Evolutionary conservation across 2,329 filamentous ascomycete species (phyloP).

Genomic region (Plectosphaerella plurivora): DNA sequence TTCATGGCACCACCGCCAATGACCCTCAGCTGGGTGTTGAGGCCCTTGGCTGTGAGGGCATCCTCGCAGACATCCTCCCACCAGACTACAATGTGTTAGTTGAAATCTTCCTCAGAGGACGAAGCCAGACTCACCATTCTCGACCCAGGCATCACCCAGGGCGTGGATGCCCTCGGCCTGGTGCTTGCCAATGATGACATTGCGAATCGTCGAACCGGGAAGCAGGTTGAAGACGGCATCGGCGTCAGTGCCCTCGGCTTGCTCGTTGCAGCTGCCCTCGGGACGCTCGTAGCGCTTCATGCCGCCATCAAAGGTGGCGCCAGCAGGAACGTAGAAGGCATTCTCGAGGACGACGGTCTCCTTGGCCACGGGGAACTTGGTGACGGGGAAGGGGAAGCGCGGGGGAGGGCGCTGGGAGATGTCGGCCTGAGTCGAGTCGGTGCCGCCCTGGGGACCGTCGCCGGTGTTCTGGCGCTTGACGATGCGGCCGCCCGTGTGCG

Average conservation of each 20-base stretch:
- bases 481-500: conserved; percentile 6
- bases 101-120: not conserved
- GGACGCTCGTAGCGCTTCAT: conserved; percentile 33
- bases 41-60: conserved; percentile 20
- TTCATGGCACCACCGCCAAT: conserved; percentile 21
- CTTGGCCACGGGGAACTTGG: conserved; percentile 21
- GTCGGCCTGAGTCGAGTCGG: conserved; percentile 19
- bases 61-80: conserved; percentile 25
- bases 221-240: conserved; percentile 34
- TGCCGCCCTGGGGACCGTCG: conserved; percentile 15
- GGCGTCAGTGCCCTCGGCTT: conserved; percentile 34
- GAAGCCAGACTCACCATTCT: conserved; percentile 15
- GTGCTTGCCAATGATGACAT: conserved; percentile 33
- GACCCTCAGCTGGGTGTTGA: conserved; percentile 21
- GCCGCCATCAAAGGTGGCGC: conserved; percentile 26
- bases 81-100: conserved; percentile 15
- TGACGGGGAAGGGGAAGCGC: conserved; percentile 22
- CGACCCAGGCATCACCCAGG: conserved; percentile 22
- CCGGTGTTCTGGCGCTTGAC: conserved; percentile 16
- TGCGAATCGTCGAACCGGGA: conserved; percentile 28
- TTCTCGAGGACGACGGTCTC: conserved; percentile 19
- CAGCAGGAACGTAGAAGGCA: conserved; percentile 24
- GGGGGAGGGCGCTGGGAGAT: conserved; percentile 19
- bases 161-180: conserved; percentile 27
- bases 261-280: conserved; percentile 35